Evolutionary conservation across 371 early-diverging fungal genomes (phyloP).

Genomic region (Gilbertella persicaria): DNA sequence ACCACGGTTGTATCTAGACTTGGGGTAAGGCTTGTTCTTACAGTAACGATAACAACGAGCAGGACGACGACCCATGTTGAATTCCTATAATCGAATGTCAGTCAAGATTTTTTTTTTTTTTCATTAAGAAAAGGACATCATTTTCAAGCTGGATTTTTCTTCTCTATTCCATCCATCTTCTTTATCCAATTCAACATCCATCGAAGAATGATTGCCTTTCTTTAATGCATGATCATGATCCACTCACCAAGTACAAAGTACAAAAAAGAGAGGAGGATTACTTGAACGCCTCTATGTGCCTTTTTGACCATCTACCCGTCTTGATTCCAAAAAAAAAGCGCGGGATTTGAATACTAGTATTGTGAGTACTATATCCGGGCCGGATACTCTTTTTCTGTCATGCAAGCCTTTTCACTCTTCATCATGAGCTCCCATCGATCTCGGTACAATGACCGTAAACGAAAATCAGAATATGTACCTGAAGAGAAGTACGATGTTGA

Average conservation of each 20-base stretch:
- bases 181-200: conserved; percentile 4
- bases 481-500: conserved; percentile 44
- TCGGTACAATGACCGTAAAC: conserved; percentile 9
- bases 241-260: conserved; percentile 38
- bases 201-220: neutral
- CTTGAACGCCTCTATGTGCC: neutral
- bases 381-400: neutral
- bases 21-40: conserved; percentile 99
- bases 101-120: no score
- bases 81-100: neutral
- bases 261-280: conserved; percentile 27
- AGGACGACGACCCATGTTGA: conserved; percentile 91
- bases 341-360: neutral
- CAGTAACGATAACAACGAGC: conserved; percentile 99
- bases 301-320: neutral
- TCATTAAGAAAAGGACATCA: no score
- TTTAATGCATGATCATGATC: neutral
- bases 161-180: neutral
- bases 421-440: conserved; percentile 3
- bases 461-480: conserved; percentile 28
- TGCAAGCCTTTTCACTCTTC: neutral
- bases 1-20: conserved; percentile 99
- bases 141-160: neutral
- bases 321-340: neutral
- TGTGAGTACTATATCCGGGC: neutral